These are phyloP conservation scores for Orbilia javanica DNA, from an alignment of 2,329 filamentous ascomycete genomes.

Conservation along the genomic window DNA sequence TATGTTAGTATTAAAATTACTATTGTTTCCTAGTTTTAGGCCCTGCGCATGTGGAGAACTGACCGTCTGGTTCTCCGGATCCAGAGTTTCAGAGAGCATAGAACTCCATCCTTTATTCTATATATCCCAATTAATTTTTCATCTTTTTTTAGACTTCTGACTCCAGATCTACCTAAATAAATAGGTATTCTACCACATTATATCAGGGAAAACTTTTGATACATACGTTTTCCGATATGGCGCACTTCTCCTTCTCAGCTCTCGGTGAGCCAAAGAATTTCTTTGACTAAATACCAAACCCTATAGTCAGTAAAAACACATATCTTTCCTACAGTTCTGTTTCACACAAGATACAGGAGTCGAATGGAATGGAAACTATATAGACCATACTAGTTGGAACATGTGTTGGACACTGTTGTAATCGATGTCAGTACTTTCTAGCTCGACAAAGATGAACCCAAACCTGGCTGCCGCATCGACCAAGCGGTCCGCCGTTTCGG, in stretches of 20 bases:
- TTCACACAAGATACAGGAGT: background rate
- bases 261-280: constrained; percentile 78
- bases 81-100: constrained; percentile 88
- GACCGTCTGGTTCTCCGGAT: constrained; percentile 84
- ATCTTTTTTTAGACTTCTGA: background rate
- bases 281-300: constrained; percentile 70
- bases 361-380: background rate
- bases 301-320: background rate
- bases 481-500: constrained; percentile 75
- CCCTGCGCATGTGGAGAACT: no score
- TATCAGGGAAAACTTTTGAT: background rate
- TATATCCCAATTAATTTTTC: constrained; percentile 64
- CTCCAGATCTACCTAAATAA: background rate
- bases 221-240: constrained; percentile 75
- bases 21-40: no score
- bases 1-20: background rate
- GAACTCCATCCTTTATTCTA: constrained; percentile 89
- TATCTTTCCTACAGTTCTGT: background rate
- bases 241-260: constrained; percentile 79
- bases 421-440: constrained; percentile 77
- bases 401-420: constrained; percentile 75
- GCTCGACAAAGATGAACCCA: constrained; percentile 91
- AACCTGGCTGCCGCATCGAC: constrained; percentile 83
- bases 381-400: constrained; percentile 78
- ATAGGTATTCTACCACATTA: background rate